phyloP scores from a whole-genome alignment of 1,139 yeast species.

The Yamadazyma triangularis region DNA sequence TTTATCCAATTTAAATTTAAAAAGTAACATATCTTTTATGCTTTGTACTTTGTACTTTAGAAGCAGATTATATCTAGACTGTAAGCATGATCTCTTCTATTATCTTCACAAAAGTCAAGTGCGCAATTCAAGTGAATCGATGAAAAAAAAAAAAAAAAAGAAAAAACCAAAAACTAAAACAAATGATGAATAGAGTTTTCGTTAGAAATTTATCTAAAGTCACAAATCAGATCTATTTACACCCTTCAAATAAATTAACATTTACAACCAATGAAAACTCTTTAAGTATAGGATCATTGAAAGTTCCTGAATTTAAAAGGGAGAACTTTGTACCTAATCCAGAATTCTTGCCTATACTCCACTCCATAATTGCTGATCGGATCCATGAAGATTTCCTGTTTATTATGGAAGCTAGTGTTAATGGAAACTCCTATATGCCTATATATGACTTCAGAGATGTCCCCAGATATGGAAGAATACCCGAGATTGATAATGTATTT shows the following conservation, averaged over 20 bases:
- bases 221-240: slow-evolving; percentile 12
- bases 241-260: slow-evolving; percentile 9
- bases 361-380: slow-evolving; percentile 19
- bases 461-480: slow-evolving; percentile 65
- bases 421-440: slow-evolving; percentile 61
- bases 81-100: too few relatives aligned
- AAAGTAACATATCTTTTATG: too few relatives aligned
- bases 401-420: slow-evolving; percentile 58
- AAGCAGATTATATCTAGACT: too few relatives aligned
- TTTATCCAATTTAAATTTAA: too few relatives aligned
- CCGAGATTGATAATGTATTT: slow-evolving; percentile 66
- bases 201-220: slow-evolving; percentile 5
- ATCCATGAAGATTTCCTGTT: slow-evolving; percentile 52
- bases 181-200: slow-evolving; percentile 3
- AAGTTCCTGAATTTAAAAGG: slow-evolving; percentile 1
- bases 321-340: slow-evolving; percentile 16
- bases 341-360: slow-evolving; percentile 25
- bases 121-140: too few relatives aligned
- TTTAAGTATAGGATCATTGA: slow-evolving; percentile 9
- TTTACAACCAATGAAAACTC: slow-evolving; percentile 8
- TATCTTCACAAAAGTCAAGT: too few relatives aligned
- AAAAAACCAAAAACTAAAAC: too few relatives aligned
- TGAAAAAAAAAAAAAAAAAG: too few relatives aligned
- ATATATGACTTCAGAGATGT: slow-evolving; percentile 66
- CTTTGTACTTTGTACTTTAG: too few relatives aligned